Evolutionary conservation across 148 eudicot genomes (phyloP).

Genomic region (Nepenthes mirabilis): DNA sequence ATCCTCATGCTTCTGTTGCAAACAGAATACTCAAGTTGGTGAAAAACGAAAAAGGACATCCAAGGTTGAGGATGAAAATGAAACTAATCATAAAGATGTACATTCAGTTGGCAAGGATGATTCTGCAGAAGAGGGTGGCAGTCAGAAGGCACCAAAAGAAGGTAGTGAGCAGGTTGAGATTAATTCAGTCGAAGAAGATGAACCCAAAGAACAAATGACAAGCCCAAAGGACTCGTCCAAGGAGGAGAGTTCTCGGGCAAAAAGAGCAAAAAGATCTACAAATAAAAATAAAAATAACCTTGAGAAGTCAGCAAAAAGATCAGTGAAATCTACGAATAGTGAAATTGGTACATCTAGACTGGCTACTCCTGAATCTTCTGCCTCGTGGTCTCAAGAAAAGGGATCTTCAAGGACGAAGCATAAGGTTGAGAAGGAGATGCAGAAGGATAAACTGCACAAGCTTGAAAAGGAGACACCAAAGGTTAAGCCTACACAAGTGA

Average conservation of each 20-base stretch:
- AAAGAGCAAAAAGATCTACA: conserved; percentile 32
- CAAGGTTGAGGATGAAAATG: conserved; percentile 36
- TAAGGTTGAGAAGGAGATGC: conserved; percentile 42
- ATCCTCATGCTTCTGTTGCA: conserved; percentile 1
- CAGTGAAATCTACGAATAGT: conserved; percentile 37
- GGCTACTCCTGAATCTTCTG: conserved; percentile 33
- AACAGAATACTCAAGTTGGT: conserved; percentile 36
- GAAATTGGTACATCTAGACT: conserved; percentile 24
- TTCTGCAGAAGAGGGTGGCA: conserved; percentile 41
- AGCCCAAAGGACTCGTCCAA: conserved; percentile 34
- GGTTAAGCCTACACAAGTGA: conserved; percentile 19
- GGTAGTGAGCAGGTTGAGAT: conserved; percentile 50
- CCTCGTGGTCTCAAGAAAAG: conserved; percentile 34
- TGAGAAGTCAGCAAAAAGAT: conserved; percentile 28
- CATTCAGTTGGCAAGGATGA: conserved; percentile 33
- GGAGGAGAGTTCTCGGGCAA: conserved; percentile 27
- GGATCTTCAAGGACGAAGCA: conserved; percentile 44
- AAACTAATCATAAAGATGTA: conserved; percentile 32
- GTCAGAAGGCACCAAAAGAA: conserved; percentile 19
- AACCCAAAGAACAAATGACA: conserved; percentile 21
- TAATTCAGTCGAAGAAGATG: conserved; percentile 39
- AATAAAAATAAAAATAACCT: conserved; percentile 19
- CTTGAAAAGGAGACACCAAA: conserved; percentile 34
- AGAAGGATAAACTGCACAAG: conserved; percentile 30
- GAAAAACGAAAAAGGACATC: conserved; percentile 31